Conservation (phyloP, 768 basidiomycete genomes). For the Amyloporia xantha region DNA sequence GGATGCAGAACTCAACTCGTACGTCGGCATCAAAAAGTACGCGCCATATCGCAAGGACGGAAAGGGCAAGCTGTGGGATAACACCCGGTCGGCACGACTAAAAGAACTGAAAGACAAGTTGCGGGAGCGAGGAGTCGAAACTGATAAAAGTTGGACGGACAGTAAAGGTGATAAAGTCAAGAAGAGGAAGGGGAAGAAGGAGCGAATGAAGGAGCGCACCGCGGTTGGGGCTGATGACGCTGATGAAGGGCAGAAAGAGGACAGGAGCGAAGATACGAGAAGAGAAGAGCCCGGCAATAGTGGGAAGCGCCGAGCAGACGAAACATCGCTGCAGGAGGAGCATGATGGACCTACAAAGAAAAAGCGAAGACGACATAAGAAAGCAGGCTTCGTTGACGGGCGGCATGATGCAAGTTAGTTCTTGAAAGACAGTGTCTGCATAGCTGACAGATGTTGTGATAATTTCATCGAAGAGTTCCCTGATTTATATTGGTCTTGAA, state of each 20-base stretch:
- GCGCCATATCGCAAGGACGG: slow-evolving; percentile 77
- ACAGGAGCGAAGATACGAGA: slow-evolving; percentile 21
- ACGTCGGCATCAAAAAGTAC: slow-evolving; percentile 82
- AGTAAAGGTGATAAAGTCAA: slow-evolving; percentile 30
- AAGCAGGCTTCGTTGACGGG: too few species aligned
- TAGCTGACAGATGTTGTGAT: too few species aligned
- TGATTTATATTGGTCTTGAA: too few species aligned
- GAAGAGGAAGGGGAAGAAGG: slow-evolving; percentile 68
- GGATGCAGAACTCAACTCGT: slow-evolving; percentile 89
- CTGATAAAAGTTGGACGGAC: slow-evolving; percentile 12
- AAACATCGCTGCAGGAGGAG: slow-evolving; percentile 16
- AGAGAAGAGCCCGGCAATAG: slow-evolving; percentile 33
- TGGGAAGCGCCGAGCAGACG: slow-evolving; percentile 38
- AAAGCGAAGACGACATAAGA: slow-evolving; percentile 37
- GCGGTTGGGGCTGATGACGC: slow-evolving; percentile 19
- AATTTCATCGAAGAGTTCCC: too few species aligned
- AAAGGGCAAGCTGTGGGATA: slow-evolving; percentile 51
- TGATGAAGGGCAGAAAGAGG: slow-evolving; percentile 39
- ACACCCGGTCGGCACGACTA: slow-evolving; percentile 55
- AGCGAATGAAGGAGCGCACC: slow-evolving; percentile 47
- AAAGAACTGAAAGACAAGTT: slow-evolving; percentile 67
- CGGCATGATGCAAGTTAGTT: too few species aligned
- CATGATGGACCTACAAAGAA: slow-evolving; percentile 27
- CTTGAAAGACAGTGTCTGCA: too few species aligned
- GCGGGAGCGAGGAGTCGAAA: slow-evolving; percentile 30